Evolutionary conservation across 148 eudicot species (phyloP), one percentile per base, ranked within the genome.

Genomic region (Fallopia convolvulus): DNA sequence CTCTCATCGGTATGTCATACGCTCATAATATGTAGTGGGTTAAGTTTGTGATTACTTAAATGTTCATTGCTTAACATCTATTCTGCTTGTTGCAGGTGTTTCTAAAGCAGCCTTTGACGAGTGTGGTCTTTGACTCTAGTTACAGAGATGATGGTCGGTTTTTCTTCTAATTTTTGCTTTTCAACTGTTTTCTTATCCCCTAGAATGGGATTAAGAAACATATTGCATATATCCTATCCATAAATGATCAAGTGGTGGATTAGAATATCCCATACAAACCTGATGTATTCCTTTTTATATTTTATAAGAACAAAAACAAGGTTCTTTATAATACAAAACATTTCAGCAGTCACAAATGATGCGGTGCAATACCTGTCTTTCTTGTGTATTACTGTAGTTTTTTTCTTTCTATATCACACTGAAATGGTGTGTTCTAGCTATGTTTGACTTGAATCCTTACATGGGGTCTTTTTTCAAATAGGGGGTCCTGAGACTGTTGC

Each of bases 61-160:
- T 44, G 55, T 21, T 47, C 39, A 47, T 66, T 74, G 53, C 65
- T 49, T 83, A 50, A 42, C 4, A 23, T 44, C 20, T 61, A 33
- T 79, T 63, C 76, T 77, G 48, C 30, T 75, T n/a, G 60, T 49
- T 83, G 84, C 90, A 94, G 99, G 99, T 91, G 78, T 95, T 88
- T 84, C 74, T 95, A 70, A 95, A 95, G 90, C 99, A 95, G 85
- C 94, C 87, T 85, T 88, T 95, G 48, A 85, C 87, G 39, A 83
- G 53, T 80, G 91, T 93, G 70, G 86, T 95, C 39, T 88, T 95
- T 74, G 98, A 95, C 87, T 83, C 94, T 40, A 86, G 84, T 75
- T 90, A 90, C 68, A 80, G 76, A 39, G 87, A 83, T 74, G 86
- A 89, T 86, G 98, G 97, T 94, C 42, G 74, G 86, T 81, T 58